Percentiles rank a stretch among this genome's conserved stretches.
phyloP scores from a whole-genome alignment of 176 grass and related monocot species.

The Leersia perrieri region DNA sequence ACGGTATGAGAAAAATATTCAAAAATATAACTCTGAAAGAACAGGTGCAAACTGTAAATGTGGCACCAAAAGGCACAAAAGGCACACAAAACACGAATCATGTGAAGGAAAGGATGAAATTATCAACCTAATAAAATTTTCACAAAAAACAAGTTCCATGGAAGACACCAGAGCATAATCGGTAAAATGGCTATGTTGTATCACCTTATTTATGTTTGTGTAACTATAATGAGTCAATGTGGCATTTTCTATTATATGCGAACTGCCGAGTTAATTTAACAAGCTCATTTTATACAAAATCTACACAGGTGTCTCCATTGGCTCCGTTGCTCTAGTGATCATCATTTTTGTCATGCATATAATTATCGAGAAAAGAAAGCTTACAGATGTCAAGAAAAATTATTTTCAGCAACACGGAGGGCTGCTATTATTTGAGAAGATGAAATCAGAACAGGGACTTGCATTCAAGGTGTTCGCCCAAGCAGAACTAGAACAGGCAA shows the following conservation, averaged over 20 bases:
- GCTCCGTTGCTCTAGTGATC: neutral
- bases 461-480: constrained; percentile 14
- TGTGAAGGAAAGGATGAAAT: neutral
- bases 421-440: constrained; percentile 16
- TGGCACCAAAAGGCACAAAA: too few species aligned
- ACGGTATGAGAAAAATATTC: too few species aligned
- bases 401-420: constrained; percentile 9
- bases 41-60: too few species aligned
- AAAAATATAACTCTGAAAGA: too few species aligned
- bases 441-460: constrained; percentile 17
- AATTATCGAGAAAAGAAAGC: constrained; percentile 6
- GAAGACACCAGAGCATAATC: neutral
- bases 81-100: too few species aligned
- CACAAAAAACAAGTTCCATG: neutral
- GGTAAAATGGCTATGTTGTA: neutral
- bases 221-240: too few species aligned
- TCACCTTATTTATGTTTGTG: neutral
- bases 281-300: neutral
- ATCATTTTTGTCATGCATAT: neutral
- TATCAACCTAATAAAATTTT: neutral
- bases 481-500: constrained; percentile 17
- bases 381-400: neutral
- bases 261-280: neutral
- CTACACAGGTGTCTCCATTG: neutral
- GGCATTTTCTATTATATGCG: too few species aligned